Evolutionary conservation across 2,329 filamentous ascomycete genomes (phyloP).

Genomic region (Ascomycota sp.): DNA sequence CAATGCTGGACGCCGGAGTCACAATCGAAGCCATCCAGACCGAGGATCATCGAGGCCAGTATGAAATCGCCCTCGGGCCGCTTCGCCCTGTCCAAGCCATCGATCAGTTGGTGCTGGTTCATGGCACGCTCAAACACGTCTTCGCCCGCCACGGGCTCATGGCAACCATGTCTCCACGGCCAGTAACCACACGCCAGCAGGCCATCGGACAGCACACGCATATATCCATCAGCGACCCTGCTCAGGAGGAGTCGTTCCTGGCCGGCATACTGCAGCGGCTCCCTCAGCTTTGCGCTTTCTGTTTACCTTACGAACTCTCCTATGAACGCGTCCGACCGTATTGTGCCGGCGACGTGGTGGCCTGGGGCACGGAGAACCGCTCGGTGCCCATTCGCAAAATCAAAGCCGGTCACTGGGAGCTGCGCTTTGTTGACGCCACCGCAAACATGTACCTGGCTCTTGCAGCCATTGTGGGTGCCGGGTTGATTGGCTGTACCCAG

Average conservation of each 20-base stretch:
- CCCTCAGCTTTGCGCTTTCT: neutral
- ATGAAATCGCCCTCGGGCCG: slow-evolving; percentile 2
- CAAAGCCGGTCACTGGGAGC: neutral
- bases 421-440: neutral
- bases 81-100: slow-evolving; percentile 1
- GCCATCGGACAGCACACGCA: neutral
- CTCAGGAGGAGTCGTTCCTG: neutral
- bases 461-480: neutral
- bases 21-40: slow-evolving; percentile 1
- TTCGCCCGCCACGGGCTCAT: slow-evolving; percentile 1
- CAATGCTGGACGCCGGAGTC: slow-evolving; percentile 1
- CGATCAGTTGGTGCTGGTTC: slow-evolving; percentile 2
- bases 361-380: slow-evolving; percentile 2
- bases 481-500: neutral
- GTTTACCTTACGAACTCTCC: neutral
- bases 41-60: slow-evolving; percentile 2
- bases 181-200: neutral
- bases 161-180: slow-evolving; percentile 1
- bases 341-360: neutral
- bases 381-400: neutral
- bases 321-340: neutral
- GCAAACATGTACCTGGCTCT: neutral
- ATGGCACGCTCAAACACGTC: slow-evolving; percentile 1
- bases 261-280: neutral
- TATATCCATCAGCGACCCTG: neutral